Evolutionary conservation across 2,329 filamentous ascomycete genomes (phyloP), one percentile per base, ranked within the genome.

Genomic region (Fusarium decemcellulare): DNA sequence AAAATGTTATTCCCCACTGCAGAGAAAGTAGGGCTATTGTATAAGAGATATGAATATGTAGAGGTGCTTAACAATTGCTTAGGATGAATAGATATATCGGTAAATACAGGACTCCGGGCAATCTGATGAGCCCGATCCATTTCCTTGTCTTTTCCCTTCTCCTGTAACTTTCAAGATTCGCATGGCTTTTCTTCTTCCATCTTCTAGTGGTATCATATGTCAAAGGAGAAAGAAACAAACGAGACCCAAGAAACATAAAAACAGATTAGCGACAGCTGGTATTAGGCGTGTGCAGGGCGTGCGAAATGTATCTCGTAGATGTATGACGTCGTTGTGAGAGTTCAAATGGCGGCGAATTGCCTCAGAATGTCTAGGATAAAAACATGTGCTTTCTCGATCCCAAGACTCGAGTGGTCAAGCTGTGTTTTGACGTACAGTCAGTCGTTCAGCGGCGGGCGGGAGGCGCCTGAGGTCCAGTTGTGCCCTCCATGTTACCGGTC

Each of bases 401-500:
- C 34, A 47, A 47, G 54, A 44, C 43, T 63, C 47, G 48, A 42
- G 30, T 44, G 12, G 44, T 39, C 51, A 39, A 52, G 37, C 23
- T 23, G 23, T 23, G 12, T 42, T 34, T 60, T 30, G 56, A 36
- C 23, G n/a, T 15, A 40, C 11, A 16, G 39, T 23, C 3, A 18
- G 18, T 39, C 59, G 29, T 52, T 70, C 67, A 74, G 43, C 67
- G 73, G 43, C 69, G 73, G 16, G 68, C 34, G 34, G 62, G 50
- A 40, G 65, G 47, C 36, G 71, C 53, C 23, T 76, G 73, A 29
- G 86, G 83, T 8, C 76, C 78, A 42, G 74, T 76, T 36, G 79
- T 79, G 44, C 81, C 84, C 76, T 95, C 92, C 88, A 93, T 93
- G 80, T 93, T 93, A 74, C 92, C 92, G 2, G 96, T 99, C 74